Percentiles rank a stretch among this genome's conserved stretches.
Evolutionary conservation across 169 alveolate species (phyloP).

Genomic region (Amoebophrya sp.): DNA sequence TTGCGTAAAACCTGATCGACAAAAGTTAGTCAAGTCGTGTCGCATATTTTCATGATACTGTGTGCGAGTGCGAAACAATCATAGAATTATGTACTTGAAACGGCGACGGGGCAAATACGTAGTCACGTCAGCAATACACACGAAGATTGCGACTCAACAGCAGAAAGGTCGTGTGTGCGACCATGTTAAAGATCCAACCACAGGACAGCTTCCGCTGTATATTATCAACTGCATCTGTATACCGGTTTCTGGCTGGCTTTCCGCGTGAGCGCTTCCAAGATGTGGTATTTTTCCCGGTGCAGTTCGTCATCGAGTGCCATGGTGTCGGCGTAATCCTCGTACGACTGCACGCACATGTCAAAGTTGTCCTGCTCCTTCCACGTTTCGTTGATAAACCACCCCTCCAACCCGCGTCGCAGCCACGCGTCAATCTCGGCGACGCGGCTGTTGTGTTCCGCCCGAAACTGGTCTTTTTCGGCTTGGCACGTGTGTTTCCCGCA

Average conservation of each 20-base stretch:
- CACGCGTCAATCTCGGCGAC: background rate
- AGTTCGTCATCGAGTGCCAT: background rate
- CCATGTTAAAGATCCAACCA: background rate
- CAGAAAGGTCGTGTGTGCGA: background rate
- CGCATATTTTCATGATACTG: background rate
- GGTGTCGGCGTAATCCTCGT: background rate
- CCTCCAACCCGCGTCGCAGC: background rate
- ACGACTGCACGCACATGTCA: background rate
- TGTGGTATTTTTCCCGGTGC: background rate
- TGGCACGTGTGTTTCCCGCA: background rate
- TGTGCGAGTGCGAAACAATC: background rate
- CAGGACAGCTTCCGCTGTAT: background rate
- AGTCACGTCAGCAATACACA: background rate
- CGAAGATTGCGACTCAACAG: background rate
- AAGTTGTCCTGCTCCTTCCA: background rate
- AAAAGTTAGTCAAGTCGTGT: background rate
- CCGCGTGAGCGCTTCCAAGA: background rate
- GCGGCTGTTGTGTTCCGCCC: background rate
- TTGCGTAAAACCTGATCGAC: background rate
- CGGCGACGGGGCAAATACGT: background rate
- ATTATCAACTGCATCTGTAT: background rate
- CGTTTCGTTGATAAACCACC: background rate
- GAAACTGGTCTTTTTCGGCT: background rate
- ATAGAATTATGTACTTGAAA: background rate
- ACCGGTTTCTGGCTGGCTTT: background rate